Conservation (phyloP, 306 rosid species). For the Geum urbanum region DNA sequence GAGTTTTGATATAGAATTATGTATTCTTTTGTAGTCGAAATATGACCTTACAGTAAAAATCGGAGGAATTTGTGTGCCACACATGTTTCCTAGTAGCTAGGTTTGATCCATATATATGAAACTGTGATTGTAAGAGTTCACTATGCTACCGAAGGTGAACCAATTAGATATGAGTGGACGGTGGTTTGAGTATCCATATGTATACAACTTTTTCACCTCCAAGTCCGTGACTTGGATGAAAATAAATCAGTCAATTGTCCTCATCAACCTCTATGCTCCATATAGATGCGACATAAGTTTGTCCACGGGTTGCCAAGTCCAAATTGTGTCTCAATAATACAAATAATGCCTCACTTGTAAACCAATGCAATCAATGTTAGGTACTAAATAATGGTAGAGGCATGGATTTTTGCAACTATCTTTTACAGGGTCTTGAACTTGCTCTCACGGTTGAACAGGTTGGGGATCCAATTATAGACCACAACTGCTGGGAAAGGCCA, state of each 20-base stretch:
- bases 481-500: slow-evolving; percentile 88
- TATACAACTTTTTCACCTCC: neutral
- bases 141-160: neutral
- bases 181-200: neutral
- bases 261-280: neutral
- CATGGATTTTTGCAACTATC: neutral
- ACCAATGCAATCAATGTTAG: neutral
- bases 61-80: neutral
- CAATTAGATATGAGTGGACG: slow-evolving; percentile 13
- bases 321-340: neutral
- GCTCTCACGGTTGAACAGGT: slow-evolving; percentile 38
- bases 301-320: neutral
- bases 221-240: slow-evolving; percentile 26
- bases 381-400: too few species aligned
- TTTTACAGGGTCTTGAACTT: neutral
- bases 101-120: neutral
- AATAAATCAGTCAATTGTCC: neutral
- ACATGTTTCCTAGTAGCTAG: neutral
- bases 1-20: neutral
- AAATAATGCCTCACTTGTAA: neutral
- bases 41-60: neutral
- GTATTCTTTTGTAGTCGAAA: neutral
- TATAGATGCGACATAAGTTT: neutral
- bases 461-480: slow-evolving; percentile 80
- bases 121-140: neutral